These are phyloP conservation scores for Tephrocybe sp. DNA, from an alignment of 768 basidiomycete genomes.

Conservation along the genomic window DNA sequence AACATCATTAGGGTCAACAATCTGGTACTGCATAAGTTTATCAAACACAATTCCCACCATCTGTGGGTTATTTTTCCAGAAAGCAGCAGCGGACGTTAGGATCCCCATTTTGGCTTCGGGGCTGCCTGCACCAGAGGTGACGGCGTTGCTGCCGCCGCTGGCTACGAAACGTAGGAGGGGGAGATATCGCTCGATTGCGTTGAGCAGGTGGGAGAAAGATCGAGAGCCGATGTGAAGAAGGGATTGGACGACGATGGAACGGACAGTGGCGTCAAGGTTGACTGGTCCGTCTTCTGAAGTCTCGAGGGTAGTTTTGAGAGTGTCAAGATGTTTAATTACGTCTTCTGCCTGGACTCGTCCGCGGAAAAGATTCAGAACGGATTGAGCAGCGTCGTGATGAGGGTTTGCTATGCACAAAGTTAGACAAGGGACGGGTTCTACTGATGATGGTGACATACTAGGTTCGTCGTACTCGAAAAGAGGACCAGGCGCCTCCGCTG, in stretches of 20 bases:
- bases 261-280: conserved; percentile 64
- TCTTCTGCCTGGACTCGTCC: conserved; percentile 78
- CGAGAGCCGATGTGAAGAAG: conserved; percentile 89
- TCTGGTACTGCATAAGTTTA: conserved; percentile 98
- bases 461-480: conserved; percentile 83
- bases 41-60: conserved; percentile 93
- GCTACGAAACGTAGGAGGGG: conserved; percentile 68
- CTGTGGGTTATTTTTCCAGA: conserved; percentile 84
- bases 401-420: conserved; percentile 53
- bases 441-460: conserved; percentile 37
- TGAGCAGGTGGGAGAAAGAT: conserved; percentile 96
- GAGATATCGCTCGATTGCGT: conserved; percentile 94
- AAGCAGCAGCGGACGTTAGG: conserved; percentile 64
- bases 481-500: conserved; percentile 72
- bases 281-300: conserved; percentile 52
- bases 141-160: conserved; percentile 27
- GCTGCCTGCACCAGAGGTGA: conserved; percentile 30
- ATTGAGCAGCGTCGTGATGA: conserved; percentile 76
- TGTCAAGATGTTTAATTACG: conserved; percentile 71
- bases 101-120: conserved; percentile 67
- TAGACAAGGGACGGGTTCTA: neutral
- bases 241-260: conserved; percentile 83
- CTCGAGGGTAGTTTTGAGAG: conserved; percentile 63
- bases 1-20: conserved; percentile 91
- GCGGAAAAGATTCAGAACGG: conserved; percentile 78